A percentile compares a stretch with the other conserved stretches of the same genome.
phyloP scores from a whole-genome alignment of 2,329 filamentous ascomycete genomes.

The Trichoderma aggressivum region DNA sequence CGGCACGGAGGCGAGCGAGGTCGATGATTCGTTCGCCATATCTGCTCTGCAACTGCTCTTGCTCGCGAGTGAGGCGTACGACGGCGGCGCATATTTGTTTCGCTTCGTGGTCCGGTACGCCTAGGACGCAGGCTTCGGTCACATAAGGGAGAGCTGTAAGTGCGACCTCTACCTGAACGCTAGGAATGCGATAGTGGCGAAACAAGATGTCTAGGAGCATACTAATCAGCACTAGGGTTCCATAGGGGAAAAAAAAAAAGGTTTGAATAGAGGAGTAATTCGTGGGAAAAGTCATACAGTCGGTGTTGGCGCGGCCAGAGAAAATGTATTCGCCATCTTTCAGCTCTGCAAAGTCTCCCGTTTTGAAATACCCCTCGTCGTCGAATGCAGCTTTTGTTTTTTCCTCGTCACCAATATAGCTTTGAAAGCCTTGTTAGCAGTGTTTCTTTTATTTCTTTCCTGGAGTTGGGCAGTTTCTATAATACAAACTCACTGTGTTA shows the following conservation, averaged over 20 bases:
- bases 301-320: constrained; percentile 22
- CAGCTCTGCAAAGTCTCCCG: constrained; percentile 77
- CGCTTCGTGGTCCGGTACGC: constrained; percentile 23
- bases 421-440: background rate
- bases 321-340: constrained; percentile 35
- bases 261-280: background rate
- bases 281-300: constrained; percentile 21
- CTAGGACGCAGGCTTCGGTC: constrained; percentile 23
- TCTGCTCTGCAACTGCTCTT: background rate
- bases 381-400: constrained; percentile 77
- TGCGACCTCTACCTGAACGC: constrained; percentile 21
- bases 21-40: background rate
- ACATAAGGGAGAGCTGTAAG: constrained; percentile 23
- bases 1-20: constrained; percentile 18
- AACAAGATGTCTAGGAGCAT: constrained; percentile 18
- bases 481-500: constrained; percentile 20
- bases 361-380: constrained; percentile 86
- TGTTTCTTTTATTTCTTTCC: background rate
- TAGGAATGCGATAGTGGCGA: constrained; percentile 19
- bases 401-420: constrained; percentile 50
- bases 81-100: constrained; percentile 24
- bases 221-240: background rate
- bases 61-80: constrained; percentile 17
- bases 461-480: background rate
- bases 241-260: background rate